Conservation (phyloP, 2,329 filamentous ascomycete species). For the Neurospora sp. region DNA sequence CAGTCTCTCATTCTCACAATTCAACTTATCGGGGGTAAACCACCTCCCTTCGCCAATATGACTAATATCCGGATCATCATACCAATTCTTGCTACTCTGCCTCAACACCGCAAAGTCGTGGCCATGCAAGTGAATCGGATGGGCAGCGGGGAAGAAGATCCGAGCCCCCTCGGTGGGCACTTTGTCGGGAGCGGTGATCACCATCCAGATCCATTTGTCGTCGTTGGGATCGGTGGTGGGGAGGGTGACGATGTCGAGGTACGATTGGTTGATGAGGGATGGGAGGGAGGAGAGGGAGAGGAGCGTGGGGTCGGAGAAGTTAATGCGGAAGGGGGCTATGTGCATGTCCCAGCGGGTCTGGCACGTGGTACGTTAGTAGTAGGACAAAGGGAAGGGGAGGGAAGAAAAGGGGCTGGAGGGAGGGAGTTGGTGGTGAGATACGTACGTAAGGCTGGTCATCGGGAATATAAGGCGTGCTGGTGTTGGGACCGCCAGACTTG, state of each 20-base stretch:
- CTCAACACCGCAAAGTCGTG: conserved; percentile 7
- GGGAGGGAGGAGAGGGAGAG: background rate
- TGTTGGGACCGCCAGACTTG: conserved; percentile 2
- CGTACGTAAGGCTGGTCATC: conserved; percentile 4
- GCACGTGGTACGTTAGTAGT: too few species aligned
- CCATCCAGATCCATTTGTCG: background rate
- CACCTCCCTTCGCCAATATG: background rate
- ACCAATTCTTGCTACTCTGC: conserved; percentile 1
- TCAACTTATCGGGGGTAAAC: background rate
- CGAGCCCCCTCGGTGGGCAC: background rate
- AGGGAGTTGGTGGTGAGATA: background rate
- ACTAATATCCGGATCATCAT: background rate
- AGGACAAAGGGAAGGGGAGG: too few species aligned
- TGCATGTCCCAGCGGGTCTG: conserved; percentile 8
- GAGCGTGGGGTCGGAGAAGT: conserved; percentile 8
- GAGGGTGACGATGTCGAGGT: conserved; percentile 3
- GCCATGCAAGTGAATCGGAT: conserved; percentile 9
- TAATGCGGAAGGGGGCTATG: conserved; percentile 5
- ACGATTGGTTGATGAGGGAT: background rate
- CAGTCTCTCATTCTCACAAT: background rate
- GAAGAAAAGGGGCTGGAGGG: too few species aligned
- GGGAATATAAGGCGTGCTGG: conserved; percentile 2
- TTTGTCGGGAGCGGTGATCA: background rate
- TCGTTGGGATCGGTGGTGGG: background rate
- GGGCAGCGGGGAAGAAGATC: background rate